Evolutionary conservation across 352 stramenopile genomes (phyloP).

Genomic region (Globisporangium emineosum): DNA sequence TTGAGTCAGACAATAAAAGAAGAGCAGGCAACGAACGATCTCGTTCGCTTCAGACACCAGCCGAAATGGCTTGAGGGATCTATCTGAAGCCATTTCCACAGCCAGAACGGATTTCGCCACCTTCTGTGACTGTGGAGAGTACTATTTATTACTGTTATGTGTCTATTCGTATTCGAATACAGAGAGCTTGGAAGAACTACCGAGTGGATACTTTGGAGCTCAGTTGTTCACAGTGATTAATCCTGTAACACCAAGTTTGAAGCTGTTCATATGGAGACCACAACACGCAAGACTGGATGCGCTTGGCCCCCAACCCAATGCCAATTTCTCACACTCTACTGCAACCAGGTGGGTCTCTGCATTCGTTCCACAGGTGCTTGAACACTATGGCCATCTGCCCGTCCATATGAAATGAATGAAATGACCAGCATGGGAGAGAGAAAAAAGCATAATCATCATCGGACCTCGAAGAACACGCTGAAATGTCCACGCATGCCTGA

Average conservation of each 20-base stretch:
- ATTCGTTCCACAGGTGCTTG: neutral
- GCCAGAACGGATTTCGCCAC: no score
- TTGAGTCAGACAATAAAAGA: neutral
- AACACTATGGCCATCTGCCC: neutral
- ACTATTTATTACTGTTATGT: neutral
- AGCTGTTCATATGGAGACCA: neutral
- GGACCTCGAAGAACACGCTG: neutral
- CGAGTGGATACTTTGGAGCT: neutral
- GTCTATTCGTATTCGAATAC: neutral
- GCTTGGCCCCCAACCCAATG: neutral
- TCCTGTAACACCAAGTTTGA: neutral
- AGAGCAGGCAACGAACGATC: neutral
- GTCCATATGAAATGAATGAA: neutral
- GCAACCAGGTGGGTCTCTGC: neutral
- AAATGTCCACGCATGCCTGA: neutral
- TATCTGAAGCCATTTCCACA: neutral
- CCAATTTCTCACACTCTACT: neutral
- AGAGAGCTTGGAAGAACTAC: neutral
- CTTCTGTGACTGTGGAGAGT: no score
- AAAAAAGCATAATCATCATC: neutral
- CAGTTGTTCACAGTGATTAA: neutral
- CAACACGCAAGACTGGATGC: neutral
- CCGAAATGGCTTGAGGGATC: neutral
- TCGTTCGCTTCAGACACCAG: neutral
- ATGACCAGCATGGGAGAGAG: neutral